Evolutionary conservation across 495 filamentous ascomycete species (phyloP), one percentile per base, ranked within the genome.

Genomic region (Schizothecium vesticola): DNA sequence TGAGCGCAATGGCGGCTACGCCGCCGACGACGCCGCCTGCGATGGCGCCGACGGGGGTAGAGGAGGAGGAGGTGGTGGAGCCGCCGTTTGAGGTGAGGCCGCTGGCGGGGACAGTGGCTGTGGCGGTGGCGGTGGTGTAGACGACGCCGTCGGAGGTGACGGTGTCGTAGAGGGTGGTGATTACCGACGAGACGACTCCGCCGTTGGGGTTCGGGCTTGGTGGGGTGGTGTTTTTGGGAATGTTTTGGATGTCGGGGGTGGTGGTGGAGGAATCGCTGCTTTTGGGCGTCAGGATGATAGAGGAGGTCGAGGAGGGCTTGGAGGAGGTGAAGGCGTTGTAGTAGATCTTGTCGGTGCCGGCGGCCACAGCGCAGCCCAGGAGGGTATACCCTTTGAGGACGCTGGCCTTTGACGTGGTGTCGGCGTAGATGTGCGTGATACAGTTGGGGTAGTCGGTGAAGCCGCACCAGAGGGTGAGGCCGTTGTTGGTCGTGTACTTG

Each of bases 21-120:
- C 82, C 83, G 56, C 83, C 83, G 13, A 84, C 81, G 16, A 81
- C 81, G 56, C 82, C 83, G 23, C 83, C 83, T n/a, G 78, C 79
- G 28, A 85, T 81, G 56, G 80, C 72, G n/a, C 67, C 74, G 25
- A 70, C 28, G 12, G 69, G 69, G 22, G 69, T 59, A 0, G 68
- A 62, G 5, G 69, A 70, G 10, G 62, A 28, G 26, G 8, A 28
- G 24, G 65, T 13, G n/a, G n/a, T n/a, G 43, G 43, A n/a, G 16
- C 43, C 43, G 43, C 43, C 36, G 36, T 7, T 8, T 3, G 36
- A 62, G 29, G 61, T 60, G 6, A 56, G 36, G 33, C 43, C 43
- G 43, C 19, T 26, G 21, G 28, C 23, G 19, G 61, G 23, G 61
- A 3, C 23, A 28, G 67, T 63, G 24, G 36, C 56, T 51, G 61